Evolutionary conservation across 495 filamentous ascomycete genomes (phyloP).

Genomic region (Penicillium chermesinum): DNA sequence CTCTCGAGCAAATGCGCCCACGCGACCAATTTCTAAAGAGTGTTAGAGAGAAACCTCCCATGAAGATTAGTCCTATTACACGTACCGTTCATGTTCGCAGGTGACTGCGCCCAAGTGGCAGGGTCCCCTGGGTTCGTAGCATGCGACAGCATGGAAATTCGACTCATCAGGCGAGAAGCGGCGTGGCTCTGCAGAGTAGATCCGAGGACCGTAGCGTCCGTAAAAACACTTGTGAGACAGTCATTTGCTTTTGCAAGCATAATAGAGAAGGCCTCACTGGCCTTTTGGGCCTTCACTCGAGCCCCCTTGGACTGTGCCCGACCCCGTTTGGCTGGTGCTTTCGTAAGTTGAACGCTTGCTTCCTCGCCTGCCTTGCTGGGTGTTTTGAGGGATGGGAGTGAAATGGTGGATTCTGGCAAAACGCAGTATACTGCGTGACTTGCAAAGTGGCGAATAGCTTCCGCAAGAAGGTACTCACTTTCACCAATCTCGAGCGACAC

Average conservation of each 20-base stretch:
- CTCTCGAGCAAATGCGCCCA: conserved; percentile 42
- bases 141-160: conserved; percentile 44
- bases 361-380: conserved; percentile 22
- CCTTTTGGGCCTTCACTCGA: conserved; percentile 29
- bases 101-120: conserved; percentile 30
- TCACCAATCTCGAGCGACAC: conserved; percentile 40
- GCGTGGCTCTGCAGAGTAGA: conserved; percentile 44
- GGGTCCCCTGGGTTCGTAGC: conserved; percentile 30
- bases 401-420: conserved; percentile 86
- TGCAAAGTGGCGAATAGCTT: conserved; percentile 62
- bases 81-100: conserved; percentile 43
- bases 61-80: not conserved
- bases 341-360: conserved; percentile 9
- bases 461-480: conserved; percentile 46
- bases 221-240: conserved; percentile 33
- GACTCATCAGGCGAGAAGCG: conserved; percentile 41
- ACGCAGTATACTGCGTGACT: conserved; percentile 82
- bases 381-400: conserved; percentile 60
- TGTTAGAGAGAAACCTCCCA: conserved; percentile 7
- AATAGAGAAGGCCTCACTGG: conserved; percentile 35
- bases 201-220: conserved; percentile 35
- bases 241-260: conserved; percentile 41
- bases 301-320: conserved; percentile 26
- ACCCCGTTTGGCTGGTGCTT: conserved; percentile 21
- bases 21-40: conserved; percentile 38